Evolutionary conservation across 768 basidiomycete species (phyloP).

Genomic region (Pholiota molesta): DNA sequence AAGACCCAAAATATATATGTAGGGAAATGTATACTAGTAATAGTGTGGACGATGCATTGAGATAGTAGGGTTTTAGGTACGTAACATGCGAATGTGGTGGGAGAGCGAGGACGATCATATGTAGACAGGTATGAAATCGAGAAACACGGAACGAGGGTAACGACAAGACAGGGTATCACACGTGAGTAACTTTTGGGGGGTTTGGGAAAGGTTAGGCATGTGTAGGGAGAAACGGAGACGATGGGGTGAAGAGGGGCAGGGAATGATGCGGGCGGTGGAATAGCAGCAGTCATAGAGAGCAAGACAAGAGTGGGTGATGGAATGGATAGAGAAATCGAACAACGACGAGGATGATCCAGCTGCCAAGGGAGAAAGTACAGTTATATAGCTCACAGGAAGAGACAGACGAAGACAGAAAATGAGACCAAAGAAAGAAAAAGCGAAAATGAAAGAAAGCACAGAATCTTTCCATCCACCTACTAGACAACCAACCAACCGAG

Average conservation of each 20-base stretch:
- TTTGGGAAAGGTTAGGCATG: neutral
- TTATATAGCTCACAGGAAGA: neutral
- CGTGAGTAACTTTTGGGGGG: neutral
- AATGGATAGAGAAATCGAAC: neutral
- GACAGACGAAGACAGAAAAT: neutral
- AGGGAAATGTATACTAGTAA: neutral
- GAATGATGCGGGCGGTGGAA: neutral
- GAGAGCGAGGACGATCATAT: neutral
- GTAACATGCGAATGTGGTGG: neutral
- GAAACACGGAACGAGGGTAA: neutral
- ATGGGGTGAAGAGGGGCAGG: neutral
- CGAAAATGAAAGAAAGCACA: neutral
- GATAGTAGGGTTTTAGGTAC: neutral
- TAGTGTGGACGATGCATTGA: neutral
- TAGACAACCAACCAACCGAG: slow-evolving; percentile 12
- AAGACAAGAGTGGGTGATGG: neutral
- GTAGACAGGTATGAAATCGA: neutral
- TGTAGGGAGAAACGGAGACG: neutral
- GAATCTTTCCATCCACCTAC: neutral
- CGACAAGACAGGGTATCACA: neutral
- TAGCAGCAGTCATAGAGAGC: neutral
- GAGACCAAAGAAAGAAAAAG: neutral
- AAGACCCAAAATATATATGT: neutral
- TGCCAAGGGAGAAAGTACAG: neutral
- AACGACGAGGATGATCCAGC: neutral